Conservation (phyloP, 139 green algal genomes). For the Picochlorum sp. region DNA sequence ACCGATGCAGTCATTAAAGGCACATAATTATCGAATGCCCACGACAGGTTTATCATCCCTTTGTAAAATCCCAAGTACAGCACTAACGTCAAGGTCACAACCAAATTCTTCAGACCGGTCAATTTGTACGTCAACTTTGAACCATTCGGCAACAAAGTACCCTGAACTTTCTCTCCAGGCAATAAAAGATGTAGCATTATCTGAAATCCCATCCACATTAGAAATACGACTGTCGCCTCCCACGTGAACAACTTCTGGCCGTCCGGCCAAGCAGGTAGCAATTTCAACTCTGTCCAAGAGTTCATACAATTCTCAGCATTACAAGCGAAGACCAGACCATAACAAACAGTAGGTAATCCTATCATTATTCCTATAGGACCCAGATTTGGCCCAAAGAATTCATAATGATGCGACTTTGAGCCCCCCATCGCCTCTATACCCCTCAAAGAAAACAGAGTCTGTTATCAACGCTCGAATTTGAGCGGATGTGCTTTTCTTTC, state of each 20-base stretch:
- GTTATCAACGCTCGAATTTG: too few species aligned
- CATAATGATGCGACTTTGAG: conserved; percentile 33
- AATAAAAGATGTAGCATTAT: conserved; percentile 65
- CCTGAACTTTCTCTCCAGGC: conserved; percentile 48
- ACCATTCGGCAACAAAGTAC: conserved; percentile 44
- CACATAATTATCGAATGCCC: conserved; percentile 68
- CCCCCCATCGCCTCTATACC: too few species aligned
- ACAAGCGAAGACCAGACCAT: conserved; percentile 37
- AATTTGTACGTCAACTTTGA: conserved; percentile 70
- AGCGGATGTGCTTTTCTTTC: too few species aligned
- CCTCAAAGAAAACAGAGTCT: too few species aligned
- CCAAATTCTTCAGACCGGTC: conserved; percentile 57
- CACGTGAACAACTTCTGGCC: conserved; percentile 33
- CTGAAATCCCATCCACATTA: conserved; percentile 51
- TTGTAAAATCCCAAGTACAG: conserved; percentile 51
- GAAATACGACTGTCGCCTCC: conserved; percentile 34
- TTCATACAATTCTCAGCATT: conserved; percentile 27
- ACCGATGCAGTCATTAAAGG: conserved; percentile 59
- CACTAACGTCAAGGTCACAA: conserved; percentile 23
- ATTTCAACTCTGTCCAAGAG: background rate
- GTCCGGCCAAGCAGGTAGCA: conserved; percentile 9
- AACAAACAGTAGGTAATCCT: conserved; percentile 44
- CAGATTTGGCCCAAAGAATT: conserved; percentile 57
- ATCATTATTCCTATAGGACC: conserved; percentile 47
- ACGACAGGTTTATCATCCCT: conserved; percentile 36